phyloP scores from a whole-genome alignment of 2,329 filamentous ascomycete genomes.

The Botryotinia convoluta region DNA sequence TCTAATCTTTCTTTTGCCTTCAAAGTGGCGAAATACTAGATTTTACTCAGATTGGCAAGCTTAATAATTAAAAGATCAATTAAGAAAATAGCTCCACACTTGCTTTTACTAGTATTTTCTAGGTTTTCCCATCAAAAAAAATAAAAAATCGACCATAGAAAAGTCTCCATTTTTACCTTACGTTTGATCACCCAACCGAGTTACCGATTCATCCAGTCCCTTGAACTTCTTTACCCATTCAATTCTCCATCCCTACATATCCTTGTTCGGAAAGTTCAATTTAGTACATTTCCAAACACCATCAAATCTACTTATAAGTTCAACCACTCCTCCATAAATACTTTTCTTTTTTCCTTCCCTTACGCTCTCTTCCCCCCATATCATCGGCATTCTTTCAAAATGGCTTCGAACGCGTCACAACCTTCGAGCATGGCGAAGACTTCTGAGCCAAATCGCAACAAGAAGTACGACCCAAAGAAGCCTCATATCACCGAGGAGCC shows the following conservation, averaged over 20 bases:
- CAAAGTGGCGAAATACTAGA: not conserved
- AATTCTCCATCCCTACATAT: not conserved
- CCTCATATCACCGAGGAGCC: constrained; percentile 81
- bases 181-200: constrained; percentile 14
- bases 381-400: constrained; percentile 22
- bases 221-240: not conserved
- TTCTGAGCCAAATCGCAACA: constrained; percentile 36
- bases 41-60: not conserved
- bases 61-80: not conserved
- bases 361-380: constrained; percentile 13
- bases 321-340: not conserved
- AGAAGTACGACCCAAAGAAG: constrained; percentile 60
- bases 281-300: constrained; percentile 1
- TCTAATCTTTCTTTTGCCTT: not conserved
- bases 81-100: not conserved
- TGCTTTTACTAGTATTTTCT: not conserved
- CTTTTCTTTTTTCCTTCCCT: not conserved
- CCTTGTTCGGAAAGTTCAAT: constrained; percentile 10
- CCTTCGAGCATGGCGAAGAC: constrained; percentile 34
- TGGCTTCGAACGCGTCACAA: constrained; percentile 24
- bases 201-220: constrained; percentile 11
- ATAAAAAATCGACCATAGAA: not conserved
- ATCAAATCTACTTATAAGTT: constrained; percentile 18
- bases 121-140: constrained; percentile 8
- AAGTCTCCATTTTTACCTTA: not conserved